Evolutionary conservation across 2,329 filamentous ascomycete species (phyloP).

Genomic region (Trichoderma sp.): DNA sequence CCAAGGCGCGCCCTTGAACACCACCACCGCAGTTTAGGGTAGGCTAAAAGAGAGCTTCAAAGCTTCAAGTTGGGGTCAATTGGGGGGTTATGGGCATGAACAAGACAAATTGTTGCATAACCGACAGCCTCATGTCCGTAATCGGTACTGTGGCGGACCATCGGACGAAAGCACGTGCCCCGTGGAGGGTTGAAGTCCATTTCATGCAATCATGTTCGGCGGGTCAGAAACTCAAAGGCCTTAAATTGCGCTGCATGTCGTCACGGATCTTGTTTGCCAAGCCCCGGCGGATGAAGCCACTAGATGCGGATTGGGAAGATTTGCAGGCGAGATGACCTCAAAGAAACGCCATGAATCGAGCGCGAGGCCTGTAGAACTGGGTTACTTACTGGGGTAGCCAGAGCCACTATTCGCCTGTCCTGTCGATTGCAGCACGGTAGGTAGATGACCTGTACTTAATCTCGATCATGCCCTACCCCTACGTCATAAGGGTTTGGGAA

Average conservation of each 20-base stretch:
- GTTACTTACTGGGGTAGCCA: background rate
- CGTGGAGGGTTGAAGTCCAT: no score
- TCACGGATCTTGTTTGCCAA: background rate
- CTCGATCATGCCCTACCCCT: background rate
- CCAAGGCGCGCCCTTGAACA: constrained; percentile 3
- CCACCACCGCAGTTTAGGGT: background rate
- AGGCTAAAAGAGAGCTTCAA: background rate
- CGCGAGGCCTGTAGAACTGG: background rate
- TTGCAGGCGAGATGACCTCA: background rate
- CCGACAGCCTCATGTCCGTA: no score
- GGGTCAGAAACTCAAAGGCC: background rate
- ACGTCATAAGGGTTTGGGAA: background rate
- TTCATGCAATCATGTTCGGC: background rate
- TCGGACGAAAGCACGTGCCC: background rate
- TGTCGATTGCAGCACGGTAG: no score
- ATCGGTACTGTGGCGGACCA: background rate
- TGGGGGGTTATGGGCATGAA: background rate
- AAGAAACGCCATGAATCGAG: background rate
- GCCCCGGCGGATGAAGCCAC: background rate
- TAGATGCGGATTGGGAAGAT: background rate
- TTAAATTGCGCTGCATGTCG: background rate
- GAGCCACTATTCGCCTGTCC: background rate
- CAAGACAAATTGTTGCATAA: background rate
- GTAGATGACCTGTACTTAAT: background rate
- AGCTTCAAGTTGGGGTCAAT: background rate